phyloP scores from a whole-genome alignment of 2,329 filamentous ascomycete species.

The Bisporella sp. region DNA sequence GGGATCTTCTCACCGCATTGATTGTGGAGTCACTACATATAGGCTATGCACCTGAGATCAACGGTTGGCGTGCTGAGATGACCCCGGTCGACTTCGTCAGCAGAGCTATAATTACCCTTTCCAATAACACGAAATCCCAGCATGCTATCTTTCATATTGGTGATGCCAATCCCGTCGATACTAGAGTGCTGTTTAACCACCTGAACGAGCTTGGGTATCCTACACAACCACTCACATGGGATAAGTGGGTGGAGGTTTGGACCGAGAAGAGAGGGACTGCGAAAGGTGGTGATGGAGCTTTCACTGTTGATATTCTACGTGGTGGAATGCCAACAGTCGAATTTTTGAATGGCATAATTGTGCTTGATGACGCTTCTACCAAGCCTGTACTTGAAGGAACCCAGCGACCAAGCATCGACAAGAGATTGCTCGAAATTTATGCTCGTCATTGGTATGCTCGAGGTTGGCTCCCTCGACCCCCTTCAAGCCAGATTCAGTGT shows the following conservation, averaged over 20 bases:
- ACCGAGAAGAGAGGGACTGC: conserved; percentile 58
- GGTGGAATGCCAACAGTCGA: conserved; percentile 74
- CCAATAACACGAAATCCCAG: conserved; percentile 53
- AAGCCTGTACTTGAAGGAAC: conserved; percentile 50
- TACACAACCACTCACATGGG: conserved; percentile 59
- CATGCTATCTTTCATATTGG: conserved; percentile 69
- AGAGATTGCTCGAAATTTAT: conserved; percentile 67
- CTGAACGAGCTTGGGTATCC: conserved; percentile 63
- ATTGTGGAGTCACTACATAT: conserved; percentile 72
- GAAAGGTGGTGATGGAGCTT: conserved; percentile 62
- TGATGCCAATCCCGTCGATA: conserved; percentile 64
- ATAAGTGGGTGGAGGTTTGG: conserved; percentile 71
- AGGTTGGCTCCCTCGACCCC: conserved; percentile 65
- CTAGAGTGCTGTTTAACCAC: conserved; percentile 55
- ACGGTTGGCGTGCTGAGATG: conserved; percentile 76
- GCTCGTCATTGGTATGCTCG: conserved; percentile 73
- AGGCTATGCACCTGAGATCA: conserved; percentile 61
- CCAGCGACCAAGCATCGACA: conserved; percentile 62
- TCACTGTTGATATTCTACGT: conserved; percentile 72
- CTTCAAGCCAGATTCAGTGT: conserved; percentile 37
- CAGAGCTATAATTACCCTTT: conserved; percentile 63
- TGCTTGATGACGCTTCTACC: conserved; percentile 66
- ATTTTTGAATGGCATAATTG: conserved; percentile 62
- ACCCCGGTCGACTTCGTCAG: conserved; percentile 78
- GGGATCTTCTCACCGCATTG: conserved; percentile 69